phyloP scores from a whole-genome alignment of 164 flowering plant genomes.

The Tetracentron sinense region DNA sequence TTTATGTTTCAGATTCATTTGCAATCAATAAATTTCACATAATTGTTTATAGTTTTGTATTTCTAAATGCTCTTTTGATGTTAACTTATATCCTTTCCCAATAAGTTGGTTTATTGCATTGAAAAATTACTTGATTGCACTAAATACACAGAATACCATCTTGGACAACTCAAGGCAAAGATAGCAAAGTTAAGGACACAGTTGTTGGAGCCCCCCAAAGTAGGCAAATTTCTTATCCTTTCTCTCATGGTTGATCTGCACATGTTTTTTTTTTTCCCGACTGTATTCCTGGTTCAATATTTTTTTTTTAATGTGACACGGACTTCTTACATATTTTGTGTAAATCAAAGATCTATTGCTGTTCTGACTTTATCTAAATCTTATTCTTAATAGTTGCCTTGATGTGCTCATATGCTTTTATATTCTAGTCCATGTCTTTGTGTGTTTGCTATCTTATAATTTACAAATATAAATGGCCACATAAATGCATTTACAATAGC shows the following conservation, averaged over 20 bases:
- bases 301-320: no score
- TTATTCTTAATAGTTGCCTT: no score
- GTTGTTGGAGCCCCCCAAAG: conserved; percentile 96
- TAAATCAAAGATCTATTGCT: no score
- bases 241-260: conserved; percentile 3
- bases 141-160: conserved; percentile 78
- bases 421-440: no score
- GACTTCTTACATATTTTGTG: no score
- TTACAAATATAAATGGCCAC: no score
- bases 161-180: conserved; percentile 99
- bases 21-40: neutral
- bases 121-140: neutral
- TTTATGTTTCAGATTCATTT: neutral
- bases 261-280: no score
- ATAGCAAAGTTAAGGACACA: conserved; percentile 97
- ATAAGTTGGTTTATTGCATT: neutral
- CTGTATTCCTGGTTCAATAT: no score
- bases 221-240: conserved; percentile 20
- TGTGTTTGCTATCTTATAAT: no score
- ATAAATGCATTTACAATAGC: no score
- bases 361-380: no score
- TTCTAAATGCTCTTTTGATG: neutral
- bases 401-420: no score
- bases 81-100: neutral
- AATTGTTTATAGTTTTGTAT: neutral